Conservation (phyloP, 305 asterid species). For the Plantago coronopus region DNA sequence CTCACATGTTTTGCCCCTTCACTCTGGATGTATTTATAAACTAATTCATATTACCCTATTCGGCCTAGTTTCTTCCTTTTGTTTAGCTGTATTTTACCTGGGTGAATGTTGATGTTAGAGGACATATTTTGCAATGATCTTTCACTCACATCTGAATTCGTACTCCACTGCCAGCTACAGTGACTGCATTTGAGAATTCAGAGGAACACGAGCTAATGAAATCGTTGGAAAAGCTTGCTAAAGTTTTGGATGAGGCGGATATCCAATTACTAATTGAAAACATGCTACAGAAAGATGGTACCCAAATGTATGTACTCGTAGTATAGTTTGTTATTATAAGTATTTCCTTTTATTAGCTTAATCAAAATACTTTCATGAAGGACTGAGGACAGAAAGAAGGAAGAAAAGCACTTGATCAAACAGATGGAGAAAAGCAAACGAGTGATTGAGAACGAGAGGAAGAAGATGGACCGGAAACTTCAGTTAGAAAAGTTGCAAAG, state of each 20-base stretch:
- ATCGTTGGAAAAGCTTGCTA: slow-evolving; percentile 68
- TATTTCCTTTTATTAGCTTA: slow-evolving; percentile 23
- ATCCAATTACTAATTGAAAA: slow-evolving; percentile 48
- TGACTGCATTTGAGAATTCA: slow-evolving; percentile 49
- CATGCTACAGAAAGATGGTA: slow-evolving; percentile 43
- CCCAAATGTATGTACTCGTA: slow-evolving; percentile 55
- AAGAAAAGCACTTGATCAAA: slow-evolving; percentile 50
- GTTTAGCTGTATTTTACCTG: background rate
- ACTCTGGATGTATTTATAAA: background rate
- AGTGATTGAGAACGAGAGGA: slow-evolving; percentile 74
- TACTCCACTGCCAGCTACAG: slow-evolving; percentile 49
- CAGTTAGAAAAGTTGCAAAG: slow-evolving; percentile 65
- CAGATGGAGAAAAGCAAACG: slow-evolving; percentile 74
- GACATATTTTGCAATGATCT: slow-evolving; percentile 13
- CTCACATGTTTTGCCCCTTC: too few species aligned
- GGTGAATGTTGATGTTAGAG: background rate
- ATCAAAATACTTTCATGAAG: slow-evolving; percentile 42
- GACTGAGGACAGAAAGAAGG: slow-evolving; percentile 61
- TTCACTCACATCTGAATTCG: slow-evolving; percentile 9
- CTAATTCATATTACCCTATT: background rate
- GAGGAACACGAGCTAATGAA: slow-evolving; percentile 55
- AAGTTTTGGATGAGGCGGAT: slow-evolving; percentile 65
- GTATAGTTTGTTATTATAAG: slow-evolving; percentile 18
- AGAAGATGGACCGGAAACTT: slow-evolving; percentile 59
- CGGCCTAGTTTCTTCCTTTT: background rate